These are phyloP conservation scores for Ceriops decandra DNA, from an alignment of 345 rosid genomes.

Conservation along the genomic window DNA sequence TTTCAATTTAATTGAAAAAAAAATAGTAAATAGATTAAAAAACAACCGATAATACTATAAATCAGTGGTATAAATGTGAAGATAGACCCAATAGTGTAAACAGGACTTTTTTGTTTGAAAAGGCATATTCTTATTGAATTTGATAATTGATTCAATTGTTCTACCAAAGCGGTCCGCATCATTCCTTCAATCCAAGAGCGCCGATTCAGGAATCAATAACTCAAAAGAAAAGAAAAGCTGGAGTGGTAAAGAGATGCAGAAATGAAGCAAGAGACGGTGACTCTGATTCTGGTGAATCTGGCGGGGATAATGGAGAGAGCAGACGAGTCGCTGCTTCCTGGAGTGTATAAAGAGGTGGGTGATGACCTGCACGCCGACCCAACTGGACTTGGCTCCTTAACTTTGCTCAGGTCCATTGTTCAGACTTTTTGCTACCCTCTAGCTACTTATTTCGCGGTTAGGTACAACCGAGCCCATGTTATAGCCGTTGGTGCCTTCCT, in stretches of 20 bases:
- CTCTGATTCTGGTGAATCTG: constrained; percentile 19
- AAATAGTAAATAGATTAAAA: no score
- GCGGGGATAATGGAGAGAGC: constrained; percentile 34
- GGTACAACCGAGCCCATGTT: constrained; percentile 24
- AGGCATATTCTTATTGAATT: no score
- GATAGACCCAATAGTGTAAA: no score
- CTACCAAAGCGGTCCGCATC: no score
- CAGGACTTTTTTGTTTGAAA: no score
- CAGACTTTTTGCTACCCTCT: constrained; percentile 27
- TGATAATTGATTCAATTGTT: no score
- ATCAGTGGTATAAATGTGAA: no score
- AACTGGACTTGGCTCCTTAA: constrained; percentile 27
- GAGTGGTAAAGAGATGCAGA: background rate
- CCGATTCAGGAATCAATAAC: no score
- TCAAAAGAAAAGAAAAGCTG: no score
- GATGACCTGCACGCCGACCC: constrained; percentile 26
- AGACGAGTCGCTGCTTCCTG: constrained; percentile 26
- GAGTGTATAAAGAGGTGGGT: constrained; percentile 28
- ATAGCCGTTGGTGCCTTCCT: constrained; percentile 28
- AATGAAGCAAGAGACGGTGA: constrained; percentile 20
- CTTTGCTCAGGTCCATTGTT: constrained; percentile 24
- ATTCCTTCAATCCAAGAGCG: no score
- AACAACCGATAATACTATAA: no score
- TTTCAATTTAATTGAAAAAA: no score
- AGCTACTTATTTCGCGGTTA: constrained; percentile 21